Base-by-base conservation (phyloP, 176 grass and related monocot genomes). In the Saccharum officinarum region DNA sequence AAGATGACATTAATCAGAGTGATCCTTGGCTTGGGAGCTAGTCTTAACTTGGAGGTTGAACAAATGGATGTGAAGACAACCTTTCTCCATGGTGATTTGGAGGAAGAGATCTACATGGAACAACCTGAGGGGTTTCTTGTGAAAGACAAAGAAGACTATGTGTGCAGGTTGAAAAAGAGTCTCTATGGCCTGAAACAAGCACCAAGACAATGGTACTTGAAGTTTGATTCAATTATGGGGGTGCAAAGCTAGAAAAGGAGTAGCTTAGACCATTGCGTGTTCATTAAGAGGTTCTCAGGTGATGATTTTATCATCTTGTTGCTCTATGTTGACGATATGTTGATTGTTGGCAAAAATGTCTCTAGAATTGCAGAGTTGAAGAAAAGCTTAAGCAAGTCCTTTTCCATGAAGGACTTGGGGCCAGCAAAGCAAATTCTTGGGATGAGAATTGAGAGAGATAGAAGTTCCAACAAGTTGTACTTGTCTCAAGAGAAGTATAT, bases 311-410 rank as follows among this genome's bases (percentile, higher is more conserved):
- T 80, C 50, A 66, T 86, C 2, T 25, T 80, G 7, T 80, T 67
- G 25, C 66, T 86, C 8, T 84, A 84, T 84, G 42, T 84, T 46
- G 82, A 84, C 49, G 69, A 83, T 33, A 73, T 75, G 0, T 33
- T 75, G 38, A 40, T 75, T 42, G 26, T 59, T 63, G 54, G 71
- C 17, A 64, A 30, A 13, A 75, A 38, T 64, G 2, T 40, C 18
- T 36, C 23, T 8, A 54, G 12, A 41, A 83, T 83, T 73, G 37
- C 36, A 54, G 36, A 7, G 11, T 8, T 83, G 0, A 83, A 84
- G 41, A 46, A 67, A 17, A 17, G 66, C 18, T 42, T 78, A 2
- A 61, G 22, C 8, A 78, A 68, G 30, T 68, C 20, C 17, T 63
- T 73, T 61, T 0, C 67, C 3, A 59, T 78, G 13, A 79, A 79